phyloP scores from a whole-genome alignment of 345 rosid species.

The Corymbia maculata region DNA sequence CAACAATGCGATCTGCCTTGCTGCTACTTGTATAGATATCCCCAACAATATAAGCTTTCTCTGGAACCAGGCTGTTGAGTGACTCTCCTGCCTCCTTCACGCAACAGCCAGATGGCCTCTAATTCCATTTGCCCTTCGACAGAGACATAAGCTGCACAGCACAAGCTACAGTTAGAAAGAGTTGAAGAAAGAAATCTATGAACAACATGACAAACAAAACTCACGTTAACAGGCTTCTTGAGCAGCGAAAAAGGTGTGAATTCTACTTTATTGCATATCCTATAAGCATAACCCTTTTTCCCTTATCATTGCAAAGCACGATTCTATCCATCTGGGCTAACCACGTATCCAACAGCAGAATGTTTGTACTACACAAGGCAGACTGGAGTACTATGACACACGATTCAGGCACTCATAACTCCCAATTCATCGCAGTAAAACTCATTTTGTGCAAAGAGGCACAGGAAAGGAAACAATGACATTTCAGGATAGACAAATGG shows the following conservation, averaged over 20 bases:
- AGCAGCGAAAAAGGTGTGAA: neutral
- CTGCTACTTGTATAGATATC: neutral
- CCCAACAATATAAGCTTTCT: neutral
- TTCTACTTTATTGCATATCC: neutral
- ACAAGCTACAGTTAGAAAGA: neutral
- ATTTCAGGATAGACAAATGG: neutral
- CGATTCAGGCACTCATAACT: neutral
- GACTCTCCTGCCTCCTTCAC: neutral
- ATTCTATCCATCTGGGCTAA: neutral
- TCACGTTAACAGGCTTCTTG: neutral
- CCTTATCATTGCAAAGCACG: neutral
- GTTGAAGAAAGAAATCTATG: neutral
- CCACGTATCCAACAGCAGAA: neutral
- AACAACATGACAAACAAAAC: neutral
- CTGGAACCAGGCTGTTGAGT: neutral
- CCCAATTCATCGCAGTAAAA: neutral
- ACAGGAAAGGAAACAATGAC: neutral
- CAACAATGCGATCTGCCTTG: neutral
- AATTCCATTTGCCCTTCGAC: neutral
- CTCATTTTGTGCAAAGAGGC: neutral
- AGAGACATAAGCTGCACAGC: neutral
- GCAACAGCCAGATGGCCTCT: neutral
- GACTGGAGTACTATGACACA: neutral
- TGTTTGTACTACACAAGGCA: neutral
- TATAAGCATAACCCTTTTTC: neutral